These are phyloP conservation scores for Sporodiniella umbellata DNA, from an alignment of 371 early-diverging fungal species.

Conservation along the genomic window DNA sequence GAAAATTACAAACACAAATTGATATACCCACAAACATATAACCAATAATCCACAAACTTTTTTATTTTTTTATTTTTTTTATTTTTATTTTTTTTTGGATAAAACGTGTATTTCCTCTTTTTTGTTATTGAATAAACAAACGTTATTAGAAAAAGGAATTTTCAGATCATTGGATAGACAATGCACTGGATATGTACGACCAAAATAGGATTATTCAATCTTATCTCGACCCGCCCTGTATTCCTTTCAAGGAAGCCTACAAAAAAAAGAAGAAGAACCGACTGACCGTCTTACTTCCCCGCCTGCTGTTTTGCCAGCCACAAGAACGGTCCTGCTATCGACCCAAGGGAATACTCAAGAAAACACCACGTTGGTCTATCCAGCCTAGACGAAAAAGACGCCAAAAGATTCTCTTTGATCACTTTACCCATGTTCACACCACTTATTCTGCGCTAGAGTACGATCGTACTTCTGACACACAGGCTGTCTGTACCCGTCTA, in stretches of 20 bases:
- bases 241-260: background rate
- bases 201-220: conserved; percentile 15
- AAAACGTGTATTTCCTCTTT: background rate
- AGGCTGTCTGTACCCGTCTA: conserved; percentile 51
- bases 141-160: background rate
- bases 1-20: no score
- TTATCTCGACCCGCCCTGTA: conserved; percentile 13
- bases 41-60: no score
- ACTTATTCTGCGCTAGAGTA: no score
- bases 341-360: no score
- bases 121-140: background rate
- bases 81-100: background rate
- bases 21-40: no score
- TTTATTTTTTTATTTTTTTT: background rate
- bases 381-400: no score
- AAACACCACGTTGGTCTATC: no score
- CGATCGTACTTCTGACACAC: conserved; percentile 63
- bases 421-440: no score
- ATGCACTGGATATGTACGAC: conserved; percentile 9
- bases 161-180: conserved; percentile 2
- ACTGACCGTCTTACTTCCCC: background rate
- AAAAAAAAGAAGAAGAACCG: background rate
- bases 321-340: no score
- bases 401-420: no score
- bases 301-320: no score